Evolutionary conservation across 1,139 yeast species (phyloP).

Genomic region (Nematodospora anomalae): DNA sequence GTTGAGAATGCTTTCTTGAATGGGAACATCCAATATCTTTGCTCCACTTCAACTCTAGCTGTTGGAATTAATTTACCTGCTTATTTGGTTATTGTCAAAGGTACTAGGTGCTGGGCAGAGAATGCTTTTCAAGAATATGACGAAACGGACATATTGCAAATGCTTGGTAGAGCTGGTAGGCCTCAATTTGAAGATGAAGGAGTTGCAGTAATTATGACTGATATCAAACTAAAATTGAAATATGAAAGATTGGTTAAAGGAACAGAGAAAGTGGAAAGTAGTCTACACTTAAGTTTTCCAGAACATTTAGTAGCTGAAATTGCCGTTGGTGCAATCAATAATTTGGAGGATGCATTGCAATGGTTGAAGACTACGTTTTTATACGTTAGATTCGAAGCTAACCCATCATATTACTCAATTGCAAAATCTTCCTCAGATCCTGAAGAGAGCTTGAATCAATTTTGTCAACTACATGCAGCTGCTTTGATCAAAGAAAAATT

Average conservation of each 20-base stretch:
- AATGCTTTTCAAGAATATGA: conserved; percentile 51
- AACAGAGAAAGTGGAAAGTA: conserved; percentile 49
- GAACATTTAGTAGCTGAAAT: conserved; percentile 55
- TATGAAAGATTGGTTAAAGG: conserved; percentile 47
- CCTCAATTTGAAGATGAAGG: conserved; percentile 57
- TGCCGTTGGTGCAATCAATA: conserved; percentile 39
- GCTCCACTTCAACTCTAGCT: conserved; percentile 61
- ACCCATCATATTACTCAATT: conserved; percentile 36
- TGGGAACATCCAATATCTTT: conserved; percentile 44
- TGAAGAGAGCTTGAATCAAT: conserved; percentile 26
- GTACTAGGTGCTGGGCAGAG: conserved; percentile 53
- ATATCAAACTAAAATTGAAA: conserved; percentile 26
- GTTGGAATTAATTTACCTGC: conserved; percentile 66
- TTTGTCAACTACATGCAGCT: conserved; percentile 28
- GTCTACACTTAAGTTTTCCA: conserved; percentile 40
- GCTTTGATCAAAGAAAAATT: conserved; percentile 28
- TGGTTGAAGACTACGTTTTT: conserved; percentile 57
- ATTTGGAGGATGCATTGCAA: conserved; percentile 38
- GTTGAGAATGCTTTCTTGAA: conserved; percentile 46
- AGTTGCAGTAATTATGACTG: conserved; percentile 54
- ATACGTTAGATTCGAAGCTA: conserved; percentile 41
- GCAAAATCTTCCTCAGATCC: conserved; percentile 15
- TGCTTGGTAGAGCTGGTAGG: conserved; percentile 62
- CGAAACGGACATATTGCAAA: conserved; percentile 57
- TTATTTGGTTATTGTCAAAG: conserved; percentile 57